phyloP scores from a whole-genome alignment of 2,329 filamentous ascomycete genomes.

The Aspergillus amoenus region DNA sequence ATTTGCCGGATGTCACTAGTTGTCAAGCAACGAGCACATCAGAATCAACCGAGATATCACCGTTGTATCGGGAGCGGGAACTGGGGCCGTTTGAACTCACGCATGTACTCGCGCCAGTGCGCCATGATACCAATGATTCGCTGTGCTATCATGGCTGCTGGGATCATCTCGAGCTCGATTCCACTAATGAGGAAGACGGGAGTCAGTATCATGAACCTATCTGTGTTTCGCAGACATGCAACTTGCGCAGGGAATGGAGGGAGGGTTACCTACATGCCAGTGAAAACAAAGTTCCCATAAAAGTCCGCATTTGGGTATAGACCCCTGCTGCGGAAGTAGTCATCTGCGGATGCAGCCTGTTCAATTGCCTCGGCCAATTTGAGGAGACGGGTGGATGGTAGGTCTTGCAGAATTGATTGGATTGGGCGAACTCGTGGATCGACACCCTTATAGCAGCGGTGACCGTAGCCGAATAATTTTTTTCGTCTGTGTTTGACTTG shows the following conservation, averaged over 20 bases:
- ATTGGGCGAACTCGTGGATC: constrained; percentile 30
- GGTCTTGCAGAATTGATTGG: constrained; percentile 23
- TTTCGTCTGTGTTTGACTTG: constrained; percentile 27
- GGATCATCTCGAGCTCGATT: constrained; percentile 30
- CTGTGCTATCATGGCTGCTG: constrained; percentile 30
- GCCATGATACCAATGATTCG: constrained; percentile 35
- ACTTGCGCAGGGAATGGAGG: neutral
- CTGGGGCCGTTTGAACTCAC: constrained; percentile 17
- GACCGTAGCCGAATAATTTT: constrained; percentile 33
- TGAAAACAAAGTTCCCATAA: constrained; percentile 46
- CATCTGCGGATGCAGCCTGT: constrained; percentile 22
- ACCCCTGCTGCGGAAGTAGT: constrained; percentile 27
- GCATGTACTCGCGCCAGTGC: constrained; percentile 35
- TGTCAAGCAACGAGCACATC: neutral
- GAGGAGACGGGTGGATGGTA: constrained; percentile 16
- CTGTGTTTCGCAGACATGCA: no score
- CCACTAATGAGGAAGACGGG: constrained; percentile 17
- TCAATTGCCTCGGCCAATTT: constrained; percentile 31
- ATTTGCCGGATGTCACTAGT: constrained; percentile 27
- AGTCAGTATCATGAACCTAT: neutral
- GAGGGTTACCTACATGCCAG: constrained; percentile 33
- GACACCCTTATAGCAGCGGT: constrained; percentile 31
- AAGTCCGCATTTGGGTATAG: constrained; percentile 48
- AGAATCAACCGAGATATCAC: constrained; percentile 16
- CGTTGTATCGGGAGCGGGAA: neutral